Conservation (phyloP, 257 asterid genomes). For the Nyctanthes arbortristis region DNA sequence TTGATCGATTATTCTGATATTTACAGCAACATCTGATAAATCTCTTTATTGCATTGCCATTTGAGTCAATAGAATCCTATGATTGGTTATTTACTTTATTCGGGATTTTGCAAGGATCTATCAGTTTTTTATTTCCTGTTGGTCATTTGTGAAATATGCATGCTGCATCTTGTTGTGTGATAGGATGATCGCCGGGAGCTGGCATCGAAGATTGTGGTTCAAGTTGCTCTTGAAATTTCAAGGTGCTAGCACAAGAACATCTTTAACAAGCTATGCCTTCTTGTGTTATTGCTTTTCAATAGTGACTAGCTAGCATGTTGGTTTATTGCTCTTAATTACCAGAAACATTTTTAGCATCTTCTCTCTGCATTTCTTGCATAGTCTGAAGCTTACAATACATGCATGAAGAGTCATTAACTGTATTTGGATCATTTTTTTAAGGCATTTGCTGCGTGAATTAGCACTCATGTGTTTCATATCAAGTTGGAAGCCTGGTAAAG, state of each 20-base stretch:
- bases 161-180: background rate
- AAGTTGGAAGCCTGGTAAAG: too few relatives aligned
- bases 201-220: background rate
- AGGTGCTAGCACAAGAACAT: background rate
- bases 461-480: too few relatives aligned
- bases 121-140: background rate
- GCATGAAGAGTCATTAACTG: too few relatives aligned
- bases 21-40: background rate
- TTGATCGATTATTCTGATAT: background rate
- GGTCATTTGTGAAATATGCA: background rate
- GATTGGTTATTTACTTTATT: too few relatives aligned
- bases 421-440: too few relatives aligned
- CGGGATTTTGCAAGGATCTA: background rate
- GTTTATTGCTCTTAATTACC: too few relatives aligned
- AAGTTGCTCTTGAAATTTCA: background rate
- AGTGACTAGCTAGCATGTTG: background rate
- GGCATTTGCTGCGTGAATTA: too few relatives aligned
- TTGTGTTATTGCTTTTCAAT: background rate
- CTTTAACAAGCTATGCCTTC: background rate
- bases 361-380: too few relatives aligned
- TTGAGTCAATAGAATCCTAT: background rate
- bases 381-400: too few relatives aligned
- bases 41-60: background rate
- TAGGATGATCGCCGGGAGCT: background rate
- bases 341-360: background rate